phyloP scores from a whole-genome alignment of 2,329 filamentous ascomycete species.

The Neophaeococcomyces aloes region DNA sequence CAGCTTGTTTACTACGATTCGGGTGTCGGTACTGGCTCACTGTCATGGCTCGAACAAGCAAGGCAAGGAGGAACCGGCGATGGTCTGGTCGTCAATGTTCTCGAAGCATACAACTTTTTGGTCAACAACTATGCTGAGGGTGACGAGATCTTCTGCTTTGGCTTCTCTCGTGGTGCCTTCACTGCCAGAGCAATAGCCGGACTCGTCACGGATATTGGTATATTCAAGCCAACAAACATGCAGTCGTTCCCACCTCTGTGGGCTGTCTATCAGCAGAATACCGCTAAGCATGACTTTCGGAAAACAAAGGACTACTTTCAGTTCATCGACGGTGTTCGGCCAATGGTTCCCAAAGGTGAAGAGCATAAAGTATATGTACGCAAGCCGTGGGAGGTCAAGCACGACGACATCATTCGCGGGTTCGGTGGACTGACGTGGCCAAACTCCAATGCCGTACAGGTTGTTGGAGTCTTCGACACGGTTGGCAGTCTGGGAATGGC shows the following conservation, averaged over 20 bases:
- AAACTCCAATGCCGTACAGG: constrained; percentile 13
- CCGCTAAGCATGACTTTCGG: not conserved
- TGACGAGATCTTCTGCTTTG: constrained; percentile 41
- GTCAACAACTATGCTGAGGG: constrained; percentile 30
- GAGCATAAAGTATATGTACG: not conserved
- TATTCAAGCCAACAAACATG: constrained; percentile 22
- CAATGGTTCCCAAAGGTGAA: not conserved
- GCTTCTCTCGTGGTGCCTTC: constrained; percentile 40
- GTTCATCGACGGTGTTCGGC: not conserved
- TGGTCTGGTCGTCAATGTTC: constrained; percentile 16
- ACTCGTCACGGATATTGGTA: constrained; percentile 35
- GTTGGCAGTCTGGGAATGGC: constrained; percentile 24
- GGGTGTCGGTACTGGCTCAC: constrained; percentile 26
- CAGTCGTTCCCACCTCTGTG: not conserved
- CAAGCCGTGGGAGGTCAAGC: not conserved
- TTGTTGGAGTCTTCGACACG: constrained; percentile 28
- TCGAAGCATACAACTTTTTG: constrained; percentile 22
- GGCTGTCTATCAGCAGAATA: not conserved
- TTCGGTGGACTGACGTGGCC: not conserved
- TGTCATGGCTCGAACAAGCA: not conserved
- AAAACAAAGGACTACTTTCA: constrained; percentile 1
- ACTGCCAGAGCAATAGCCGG: constrained; percentile 38
- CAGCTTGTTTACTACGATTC: constrained; percentile 33
- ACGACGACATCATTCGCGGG: not conserved
- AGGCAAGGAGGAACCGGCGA: constrained; percentile 9